Base-by-base conservation (phyloP, 805 yeast genomes). In the Yarrowia keelungensis region DNA sequence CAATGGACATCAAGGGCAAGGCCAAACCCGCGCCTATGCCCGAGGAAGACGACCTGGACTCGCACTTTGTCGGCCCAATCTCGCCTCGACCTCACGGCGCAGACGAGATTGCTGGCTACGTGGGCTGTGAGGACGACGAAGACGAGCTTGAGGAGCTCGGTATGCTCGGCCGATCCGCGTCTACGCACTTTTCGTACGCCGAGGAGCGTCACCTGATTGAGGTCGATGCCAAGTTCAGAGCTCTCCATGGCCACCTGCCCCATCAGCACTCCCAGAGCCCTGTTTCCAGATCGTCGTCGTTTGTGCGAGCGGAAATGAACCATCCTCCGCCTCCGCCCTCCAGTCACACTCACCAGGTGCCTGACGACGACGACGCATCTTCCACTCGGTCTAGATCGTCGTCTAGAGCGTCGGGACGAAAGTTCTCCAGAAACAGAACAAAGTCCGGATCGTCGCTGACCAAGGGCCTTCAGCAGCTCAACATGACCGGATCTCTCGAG, bases 201-300 rank as follows among this genome's bases (percentile, higher is more conserved):
- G 92, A 89, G 73, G 93, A 89, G 71, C 82, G 82, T 73, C 80
- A 82, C 73, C 80, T 89, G 73, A 84, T 83, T 73, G 92, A 87
- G 66, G 87, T 88, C 69, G 91, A 88, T 71, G 86, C 90, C 73
- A 89, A 89, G 73, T 75, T 86, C 45, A 81, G 83, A 69, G 90
- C 92, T 5, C 67, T 74, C 19, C 70, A 72, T 15, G 46, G 51
- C 64, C 50, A 59, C 62, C 65, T 22, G 43, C 69, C 65, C 11
- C 22, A 54, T 26, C 51, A 62, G 3, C 39, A 67, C 42, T 49
- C 68, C 2, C 56, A 64, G 36, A 45, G 53, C 14, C 49, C 54
- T 12, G 62, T 65, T 2, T 42, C 64, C 47, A 54, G 59, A 50
- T 65, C 67, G 58, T 67, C 69, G 19, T 70, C 69, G 12, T 66